Evolutionary conservation across 306 rosid species (phyloP).

Genomic region (Pueraria montana): DNA sequence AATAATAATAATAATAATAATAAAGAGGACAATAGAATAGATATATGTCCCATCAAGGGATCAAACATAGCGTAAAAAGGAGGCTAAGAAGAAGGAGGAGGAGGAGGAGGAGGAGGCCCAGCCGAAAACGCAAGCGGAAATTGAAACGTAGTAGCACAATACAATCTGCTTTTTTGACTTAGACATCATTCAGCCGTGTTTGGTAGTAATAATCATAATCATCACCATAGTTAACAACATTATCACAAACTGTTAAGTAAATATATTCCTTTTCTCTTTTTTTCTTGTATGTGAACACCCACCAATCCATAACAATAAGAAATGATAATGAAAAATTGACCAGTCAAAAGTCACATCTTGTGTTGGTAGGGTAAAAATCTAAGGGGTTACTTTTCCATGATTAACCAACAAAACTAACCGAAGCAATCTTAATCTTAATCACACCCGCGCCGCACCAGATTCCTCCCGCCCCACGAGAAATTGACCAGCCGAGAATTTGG

Average conservation of each 20-base stretch:
- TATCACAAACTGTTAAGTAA: slow-evolving; percentile 40
- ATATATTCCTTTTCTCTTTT: slow-evolving; percentile 3
- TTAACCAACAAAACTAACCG: slow-evolving; percentile 47
- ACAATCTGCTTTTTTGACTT: slow-evolving; percentile 53
- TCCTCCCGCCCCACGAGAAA: slow-evolving; percentile 31
- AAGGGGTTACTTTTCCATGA: slow-evolving; percentile 23
- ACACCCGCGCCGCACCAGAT: slow-evolving; percentile 38
- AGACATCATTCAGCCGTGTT: slow-evolving; percentile 46
- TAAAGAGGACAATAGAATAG: slow-evolving; percentile 27
- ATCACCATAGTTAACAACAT: slow-evolving; percentile 46
- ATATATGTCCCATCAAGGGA: slow-evolving; percentile 37
- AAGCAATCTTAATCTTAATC: slow-evolving; percentile 12
- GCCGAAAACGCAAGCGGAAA: slow-evolving; percentile 50
- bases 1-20: background rate
- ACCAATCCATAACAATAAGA: background rate
- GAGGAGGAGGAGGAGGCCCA: slow-evolving; percentile 41
- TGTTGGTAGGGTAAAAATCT: slow-evolving; percentile 17
- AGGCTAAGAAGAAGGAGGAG: slow-evolving; percentile 27
- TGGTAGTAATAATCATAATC: slow-evolving; percentile 43
- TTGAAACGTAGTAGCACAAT: slow-evolving; percentile 15
- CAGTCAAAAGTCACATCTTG: slow-evolving; percentile 50
- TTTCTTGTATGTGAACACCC: background rate
- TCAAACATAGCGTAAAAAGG: slow-evolving; percentile 20
- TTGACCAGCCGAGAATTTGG: slow-evolving; percentile 56
- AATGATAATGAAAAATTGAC: slow-evolving; percentile 36